Conservation (phyloP, 129 eudicot species). For the Centaurea solstitialis region DNA sequence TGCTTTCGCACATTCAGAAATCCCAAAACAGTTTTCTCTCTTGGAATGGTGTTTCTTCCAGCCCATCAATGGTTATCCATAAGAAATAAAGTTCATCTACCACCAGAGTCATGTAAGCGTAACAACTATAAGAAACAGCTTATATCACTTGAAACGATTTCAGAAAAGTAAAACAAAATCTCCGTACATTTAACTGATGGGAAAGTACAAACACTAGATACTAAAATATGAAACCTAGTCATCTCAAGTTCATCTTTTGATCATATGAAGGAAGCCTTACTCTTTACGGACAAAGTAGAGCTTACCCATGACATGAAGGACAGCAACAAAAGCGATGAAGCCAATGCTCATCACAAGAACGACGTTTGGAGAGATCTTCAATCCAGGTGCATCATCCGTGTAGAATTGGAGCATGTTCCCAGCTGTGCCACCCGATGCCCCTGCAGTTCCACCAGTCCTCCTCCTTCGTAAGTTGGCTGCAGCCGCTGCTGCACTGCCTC, state of each 20-base stretch:
- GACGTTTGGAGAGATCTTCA: slow-evolving; percentile 57
- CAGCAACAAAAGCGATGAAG: slow-evolving; percentile 56
- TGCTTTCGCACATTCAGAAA: too few species aligned
- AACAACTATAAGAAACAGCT: neutral
- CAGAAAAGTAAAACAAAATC: neutral
- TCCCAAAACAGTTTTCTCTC: too few species aligned
- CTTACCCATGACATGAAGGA: slow-evolving; percentile 58
- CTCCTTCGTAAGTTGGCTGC: slow-evolving; percentile 43
- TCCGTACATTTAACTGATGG: slow-evolving; percentile 4
- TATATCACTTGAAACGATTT: neutral
- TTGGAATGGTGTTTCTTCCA: too few species aligned
- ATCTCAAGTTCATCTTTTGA: neutral
- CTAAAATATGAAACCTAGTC: slow-evolving; percentile 17
- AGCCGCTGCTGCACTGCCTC: slow-evolving; percentile 41
- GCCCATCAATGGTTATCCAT: too few species aligned
- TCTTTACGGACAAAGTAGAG: slow-evolving; percentile 48
- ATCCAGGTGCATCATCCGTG: slow-evolving; percentile 65
- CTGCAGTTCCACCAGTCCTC: slow-evolving; percentile 41
- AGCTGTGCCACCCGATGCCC: slow-evolving; percentile 42
- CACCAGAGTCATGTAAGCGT: neutral
- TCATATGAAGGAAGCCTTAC: slow-evolving; percentile 16
- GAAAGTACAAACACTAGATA: slow-evolving; percentile 32
- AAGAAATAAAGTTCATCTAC: neutral
- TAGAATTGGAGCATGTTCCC: slow-evolving; percentile 61
- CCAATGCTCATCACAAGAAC: slow-evolving; percentile 67